Base-by-base conservation (phyloP, 257 asterid genomes). In the Asclepias syriaca region DNA sequence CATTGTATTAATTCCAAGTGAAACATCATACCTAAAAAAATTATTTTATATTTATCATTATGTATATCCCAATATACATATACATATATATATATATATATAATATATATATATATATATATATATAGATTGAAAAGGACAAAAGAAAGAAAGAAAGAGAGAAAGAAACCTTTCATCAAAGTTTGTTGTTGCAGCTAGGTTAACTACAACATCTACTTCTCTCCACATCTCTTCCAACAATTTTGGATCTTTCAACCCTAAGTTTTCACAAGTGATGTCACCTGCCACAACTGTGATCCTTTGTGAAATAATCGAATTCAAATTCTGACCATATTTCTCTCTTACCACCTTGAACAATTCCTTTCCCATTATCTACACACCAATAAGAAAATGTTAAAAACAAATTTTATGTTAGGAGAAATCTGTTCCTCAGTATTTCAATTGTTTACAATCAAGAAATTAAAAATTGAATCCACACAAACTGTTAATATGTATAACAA, bases 141-240 rank as follows among this genome's bases (percentile, higher is more conserved):
- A 43, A 43, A 1, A 43, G 1, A 43, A 9, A 43, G 12, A 43
- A 6, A 40, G 0, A 40, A 7, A 6, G 0, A 40, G 0, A 6
- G 11, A 43, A 43, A 43, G n/a, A 0, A 63, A 92, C 98, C 97
- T 91, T 79, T 94, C 97, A 73, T 94, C 96, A 70, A 94, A 94
- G 61, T 89, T 86, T 66, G 98, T 94, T 2, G 89, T 91, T 72
- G 98, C 98, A 70, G 98, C 98, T 72, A 91, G 76, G 75, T 94
- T 94, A 57, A 91, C 82, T 1, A 94, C 96, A 75, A 91, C 86
- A 69, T 91, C 97, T 32, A 91, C 85, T 80, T 87, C 74, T 65
- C 68, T 80, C 87, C 87, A 85, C 89, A 91, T 89, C 75, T 88
- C 89, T 45, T 91, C 85, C 73, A 87, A 27, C 78, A 94, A 69